These are phyloP conservation scores for Talaromyces trachyspermus DNA, from an alignment of 495 filamentous ascomycete species.

Conservation along the genomic window DNA sequence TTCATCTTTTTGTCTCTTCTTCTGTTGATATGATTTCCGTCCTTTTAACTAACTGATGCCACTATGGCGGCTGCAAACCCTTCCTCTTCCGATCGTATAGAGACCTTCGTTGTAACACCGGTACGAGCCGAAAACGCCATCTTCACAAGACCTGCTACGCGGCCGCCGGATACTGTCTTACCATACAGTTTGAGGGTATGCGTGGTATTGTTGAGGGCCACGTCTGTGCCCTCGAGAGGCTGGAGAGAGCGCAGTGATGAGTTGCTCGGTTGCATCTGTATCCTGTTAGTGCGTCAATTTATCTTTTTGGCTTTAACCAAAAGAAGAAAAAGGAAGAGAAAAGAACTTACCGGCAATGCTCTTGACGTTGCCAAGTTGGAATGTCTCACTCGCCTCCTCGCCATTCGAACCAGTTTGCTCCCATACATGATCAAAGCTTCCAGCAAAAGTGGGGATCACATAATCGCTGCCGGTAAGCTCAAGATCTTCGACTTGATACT, in stretches of 20 bases:
- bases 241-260: constrained; percentile 81
- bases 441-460: constrained; percentile 83
- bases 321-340: background rate
- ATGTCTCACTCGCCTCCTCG: constrained; percentile 84
- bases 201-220: constrained; percentile 77
- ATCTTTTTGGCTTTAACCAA: background rate
- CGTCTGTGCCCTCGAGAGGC: constrained; percentile 87
- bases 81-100: constrained; percentile 84
- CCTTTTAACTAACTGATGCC: constrained; percentile 66
- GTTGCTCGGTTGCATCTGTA: constrained; percentile 86
- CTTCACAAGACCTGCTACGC: constrained; percentile 77
- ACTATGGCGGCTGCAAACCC: constrained; percentile 80
- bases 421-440: constrained; percentile 96
- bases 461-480: constrained; percentile 91
- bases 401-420: constrained; percentile 82
- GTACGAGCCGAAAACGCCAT: constrained; percentile 92
- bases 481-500: constrained; percentile 94
- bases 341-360: constrained; percentile 74
- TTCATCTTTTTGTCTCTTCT: constrained; percentile 4
- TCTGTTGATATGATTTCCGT: background rate
- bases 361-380: constrained; percentile 84
- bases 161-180: constrained; percentile 87
- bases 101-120: constrained; percentile 91
- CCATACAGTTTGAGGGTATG: constrained; percentile 94
- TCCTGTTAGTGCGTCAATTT: constrained; percentile 29